Evolutionary conservation across 176 grass and related monocot species (phyloP), one percentile per base, ranked within the genome.

Genomic region (Stipa capillata): DNA sequence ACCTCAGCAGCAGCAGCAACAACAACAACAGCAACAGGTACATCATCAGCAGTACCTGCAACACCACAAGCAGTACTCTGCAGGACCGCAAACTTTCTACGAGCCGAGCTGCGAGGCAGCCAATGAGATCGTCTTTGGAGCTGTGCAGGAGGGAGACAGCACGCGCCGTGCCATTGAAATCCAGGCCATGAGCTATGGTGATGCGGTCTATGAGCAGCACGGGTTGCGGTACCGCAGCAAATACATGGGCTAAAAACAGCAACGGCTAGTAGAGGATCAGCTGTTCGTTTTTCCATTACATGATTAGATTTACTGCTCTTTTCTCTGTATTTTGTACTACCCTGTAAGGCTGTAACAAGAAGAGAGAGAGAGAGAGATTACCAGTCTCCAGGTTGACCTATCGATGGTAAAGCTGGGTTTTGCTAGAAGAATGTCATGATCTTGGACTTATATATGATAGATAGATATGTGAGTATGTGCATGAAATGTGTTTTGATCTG

Each of bases 41-140:
- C 89, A 87, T 64, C 88, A 89, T n/a, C 91, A 94, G 80, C 95
- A 98, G 69, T 86, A 91, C 51, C 72, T 98, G 68, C 95, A 93
- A 8, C 87, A 88, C 25, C 90, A 93, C 78, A 83, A 77, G 65
- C 92, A 87, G 69, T 84, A 94, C 79, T 88, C 89, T 23, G 47
- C 88, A 1, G 90, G 92, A 10, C 85, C 96, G 2, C 92, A 94
- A 36, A 94, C 96, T 23, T 93, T 79, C 44, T 98, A 93, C 39
- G 85, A 90, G 83, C 88, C 84, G 11, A 91, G 85, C 85, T 88
- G 83, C n/a, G 90, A 91, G 59, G 85, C 80, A 25, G 85, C 82
- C 1, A 98, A 94, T 1, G 87, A 98, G 85, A 88, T 94, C 27
- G 87, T 94, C 58, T 98, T 98, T 15, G 95, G 95, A 35, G 90